Conservation (phyloP, 129 eudicot species). For the Gnaphalium uliginosum region DNA sequence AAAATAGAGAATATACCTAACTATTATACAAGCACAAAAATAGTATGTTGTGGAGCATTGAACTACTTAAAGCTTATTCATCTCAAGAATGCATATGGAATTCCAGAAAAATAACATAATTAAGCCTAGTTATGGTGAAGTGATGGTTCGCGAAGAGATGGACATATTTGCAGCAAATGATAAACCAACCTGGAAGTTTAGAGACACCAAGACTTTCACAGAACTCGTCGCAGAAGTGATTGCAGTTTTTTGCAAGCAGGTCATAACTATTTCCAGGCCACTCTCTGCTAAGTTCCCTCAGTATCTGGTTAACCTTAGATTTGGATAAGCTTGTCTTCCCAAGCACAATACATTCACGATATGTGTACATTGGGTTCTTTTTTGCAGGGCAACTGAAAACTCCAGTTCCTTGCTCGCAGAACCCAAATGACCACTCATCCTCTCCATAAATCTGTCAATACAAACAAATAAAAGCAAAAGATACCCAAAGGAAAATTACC, state of each 20-base stretch:
- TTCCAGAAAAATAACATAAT: conserved; percentile 1
- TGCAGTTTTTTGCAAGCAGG: conserved; percentile 83
- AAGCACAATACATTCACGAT: conserved; percentile 80
- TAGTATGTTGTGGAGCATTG: neutral
- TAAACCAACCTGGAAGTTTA: conserved; percentile 77
- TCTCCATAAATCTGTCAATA: conserved; percentile 75
- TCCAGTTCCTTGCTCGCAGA: conserved; percentile 85
- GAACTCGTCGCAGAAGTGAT: conserved; percentile 91
- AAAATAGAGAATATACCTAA: neutral
- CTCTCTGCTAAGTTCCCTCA: conserved; percentile 89
- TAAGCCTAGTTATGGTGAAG: neutral
- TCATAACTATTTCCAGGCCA: conserved; percentile 94
- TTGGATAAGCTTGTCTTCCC: conserved; percentile 70
- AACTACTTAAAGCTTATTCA: neutral
- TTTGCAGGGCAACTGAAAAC: conserved; percentile 91
- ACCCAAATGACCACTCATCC: conserved; percentile 98
- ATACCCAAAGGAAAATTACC: neutral
- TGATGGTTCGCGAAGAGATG: neutral
- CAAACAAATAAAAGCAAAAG: conserved; percentile 1
- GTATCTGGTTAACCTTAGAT: conserved; percentile 73
- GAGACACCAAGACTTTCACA: conserved; percentile 86
- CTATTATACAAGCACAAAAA: neutral
- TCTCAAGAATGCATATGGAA: neutral
- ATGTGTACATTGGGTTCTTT: conserved; percentile 90
- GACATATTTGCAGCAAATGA: conserved; percentile 13